Percentiles rank a stretch among this genome's conserved stretches.
Conservation (phyloP, 441 rosid species). For the Eruca vesicaria region DNA sequence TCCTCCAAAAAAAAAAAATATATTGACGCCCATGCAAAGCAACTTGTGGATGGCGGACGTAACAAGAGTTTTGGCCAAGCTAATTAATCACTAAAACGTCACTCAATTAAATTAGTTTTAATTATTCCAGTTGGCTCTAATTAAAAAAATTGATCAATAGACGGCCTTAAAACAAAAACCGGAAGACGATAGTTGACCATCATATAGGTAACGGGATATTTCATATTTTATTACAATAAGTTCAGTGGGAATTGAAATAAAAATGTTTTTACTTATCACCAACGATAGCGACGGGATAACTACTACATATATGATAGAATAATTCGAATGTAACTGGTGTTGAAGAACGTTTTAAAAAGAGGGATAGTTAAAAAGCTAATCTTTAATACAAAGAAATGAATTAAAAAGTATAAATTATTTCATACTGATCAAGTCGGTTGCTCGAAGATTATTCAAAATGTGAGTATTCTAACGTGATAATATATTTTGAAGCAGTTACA, state of each 20-base stretch:
- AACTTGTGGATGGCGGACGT: too few species aligned
- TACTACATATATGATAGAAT: neutral
- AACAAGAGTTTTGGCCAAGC: too few species aligned
- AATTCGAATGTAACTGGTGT: conserved; percentile 7
- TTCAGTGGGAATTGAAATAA: conserved; percentile 17
- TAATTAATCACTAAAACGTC: neutral
- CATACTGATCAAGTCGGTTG: conserved; percentile 8
- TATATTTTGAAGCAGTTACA: neutral
- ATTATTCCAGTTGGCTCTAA: conserved; percentile 15
- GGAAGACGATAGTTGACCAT: conserved; percentile 20
- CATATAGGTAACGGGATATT: neutral
- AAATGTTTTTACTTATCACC: conserved; percentile 24
- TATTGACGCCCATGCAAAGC: too few species aligned
- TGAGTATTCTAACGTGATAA: neutral
- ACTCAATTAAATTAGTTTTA: conserved; percentile 8
- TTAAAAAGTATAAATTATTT: neutral
- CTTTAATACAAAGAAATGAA: conserved; percentile 10
- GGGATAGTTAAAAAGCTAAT: neutral
- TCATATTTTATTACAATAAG: neutral
- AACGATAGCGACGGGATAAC: conserved; percentile 19
- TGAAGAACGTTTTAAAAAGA: neutral
- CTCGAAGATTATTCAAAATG: neutral
- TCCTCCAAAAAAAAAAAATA: too few species aligned
- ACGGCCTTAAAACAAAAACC: conserved; percentile 5
- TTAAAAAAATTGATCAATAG: conserved; percentile 3